A percentile compares a stretch with the other conserved stretches of the same genome.
Evolutionary conservation across 2,329 filamentous ascomycete genomes (phyloP).

Genomic region (Aspergillus quadrilineatus): DNA sequence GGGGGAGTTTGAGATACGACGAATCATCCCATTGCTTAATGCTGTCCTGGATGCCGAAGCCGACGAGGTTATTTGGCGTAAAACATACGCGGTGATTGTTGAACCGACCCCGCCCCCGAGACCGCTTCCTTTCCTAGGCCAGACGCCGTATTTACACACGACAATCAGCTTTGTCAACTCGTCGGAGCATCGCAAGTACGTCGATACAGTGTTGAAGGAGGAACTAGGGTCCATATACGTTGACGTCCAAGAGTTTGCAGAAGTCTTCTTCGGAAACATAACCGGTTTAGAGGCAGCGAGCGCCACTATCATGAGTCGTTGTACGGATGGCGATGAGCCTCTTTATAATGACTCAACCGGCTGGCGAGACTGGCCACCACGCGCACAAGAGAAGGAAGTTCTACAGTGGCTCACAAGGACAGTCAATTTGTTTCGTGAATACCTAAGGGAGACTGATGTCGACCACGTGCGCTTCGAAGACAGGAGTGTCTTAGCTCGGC

Average conservation of each 20-base stretch:
- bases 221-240: constrained; percentile 28
- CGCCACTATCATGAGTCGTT: constrained; percentile 26
- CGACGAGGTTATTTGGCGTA: constrained; percentile 22
- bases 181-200: constrained; percentile 26
- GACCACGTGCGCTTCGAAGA: background rate
- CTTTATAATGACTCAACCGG: constrained; percentile 22
- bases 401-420: constrained; percentile 26
- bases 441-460: constrained; percentile 10
- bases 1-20: too few relatives aligned
- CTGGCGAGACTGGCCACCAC: constrained; percentile 30
- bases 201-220: constrained; percentile 28
- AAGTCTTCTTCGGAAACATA: constrained; percentile 27
- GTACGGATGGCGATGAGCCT: constrained; percentile 23
- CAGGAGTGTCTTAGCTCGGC: constrained; percentile 22
- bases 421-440: constrained; percentile 14
- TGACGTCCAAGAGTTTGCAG: constrained; percentile 26
- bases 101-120: constrained; percentile 24
- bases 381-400: constrained; percentile 26
- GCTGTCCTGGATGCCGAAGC: constrained; percentile 14
- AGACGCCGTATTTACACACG: constrained; percentile 28
- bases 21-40: constrained; percentile 20
- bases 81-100: constrained; percentile 17
- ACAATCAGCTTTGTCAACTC: constrained; percentile 31
- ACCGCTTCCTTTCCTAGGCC: constrained; percentile 17
- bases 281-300: constrained; percentile 21